These are phyloP conservation scores for Rhizopus arrhizus DNA, from an alignment of 371 early-diverging fungal species.

Conservation along the genomic window DNA sequence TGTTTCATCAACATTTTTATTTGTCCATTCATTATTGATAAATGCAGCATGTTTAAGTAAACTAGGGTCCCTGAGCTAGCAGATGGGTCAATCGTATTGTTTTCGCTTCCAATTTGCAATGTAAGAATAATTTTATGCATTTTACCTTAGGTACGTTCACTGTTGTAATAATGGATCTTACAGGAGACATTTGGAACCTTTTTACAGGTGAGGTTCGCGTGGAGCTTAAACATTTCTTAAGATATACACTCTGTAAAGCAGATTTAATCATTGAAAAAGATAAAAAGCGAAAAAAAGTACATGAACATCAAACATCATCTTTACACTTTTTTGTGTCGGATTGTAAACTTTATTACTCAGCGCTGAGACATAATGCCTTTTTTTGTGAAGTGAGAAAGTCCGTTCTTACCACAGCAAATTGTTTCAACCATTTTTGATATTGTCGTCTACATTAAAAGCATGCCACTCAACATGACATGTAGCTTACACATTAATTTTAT, in stretches of 20 bases:
- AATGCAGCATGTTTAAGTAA: slow-evolving; percentile 57
- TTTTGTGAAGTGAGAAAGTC: no score
- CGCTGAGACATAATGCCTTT: no score
- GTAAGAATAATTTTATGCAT: no score
- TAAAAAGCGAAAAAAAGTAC: background rate
- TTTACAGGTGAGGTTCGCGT: slow-evolving; percentile 14
- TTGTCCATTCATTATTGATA: slow-evolving; percentile 62
- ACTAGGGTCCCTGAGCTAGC: slow-evolving; percentile 55
- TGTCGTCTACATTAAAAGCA: no score
- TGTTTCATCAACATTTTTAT: slow-evolving; percentile 37
- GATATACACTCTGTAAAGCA: slow-evolving; percentile 33
- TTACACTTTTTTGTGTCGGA: no score
- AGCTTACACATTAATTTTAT: no score
- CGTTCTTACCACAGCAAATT: no score
- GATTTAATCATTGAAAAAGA: slow-evolving; percentile 21
- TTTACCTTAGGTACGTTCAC: slow-evolving; percentile 41
- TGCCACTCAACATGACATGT: no score
- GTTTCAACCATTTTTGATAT: no score
- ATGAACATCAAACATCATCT: no score
- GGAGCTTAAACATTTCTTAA: slow-evolving; percentile 37
- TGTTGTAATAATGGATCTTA: slow-evolving; percentile 27
- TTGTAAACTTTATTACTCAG: no score
- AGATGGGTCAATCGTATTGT: no score
- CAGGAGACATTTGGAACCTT: slow-evolving; percentile 15
- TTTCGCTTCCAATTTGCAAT: background rate